Evolutionary conservation across 2,329 filamentous ascomycete genomes (phyloP), one percentile per base, ranked within the genome.

Genomic region (Epichloe baconii): DNA sequence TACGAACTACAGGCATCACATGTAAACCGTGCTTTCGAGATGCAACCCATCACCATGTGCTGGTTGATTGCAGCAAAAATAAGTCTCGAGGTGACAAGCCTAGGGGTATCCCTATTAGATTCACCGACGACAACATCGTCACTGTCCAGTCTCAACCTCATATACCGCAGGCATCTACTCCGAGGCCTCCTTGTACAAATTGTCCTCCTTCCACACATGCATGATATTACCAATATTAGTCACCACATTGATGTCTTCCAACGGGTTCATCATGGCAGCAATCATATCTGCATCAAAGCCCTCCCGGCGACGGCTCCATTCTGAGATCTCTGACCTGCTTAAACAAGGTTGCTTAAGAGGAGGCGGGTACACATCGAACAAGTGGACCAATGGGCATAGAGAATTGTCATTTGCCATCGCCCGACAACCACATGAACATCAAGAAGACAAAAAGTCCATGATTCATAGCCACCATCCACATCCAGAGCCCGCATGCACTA

Each of bases 251-350:
- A 75, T 66, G 50, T 74, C 66, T 1, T 70, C 62, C 2, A 71
- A 61, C 1, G 72, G 72, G 45, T 73, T 71, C 54, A 61, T 58
- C 45, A 63, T 57, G 41, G 75, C 50, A 0, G 69, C 72, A 48
- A 76, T 67, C 4, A 75, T 56, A 53, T 75, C 73, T 0, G 73
- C 73, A 58, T 75, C 72, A 46, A 75, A 26, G 1, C 71, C 72
- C 19, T 56, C 66, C 8, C 8, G 26, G 26, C 26, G 3, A 31
- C 26, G 26, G 8, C 26, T 31, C 3, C 26, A 10, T 31, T 31
- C 8, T 31, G 11, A 36, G 17, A 34, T 19, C 34, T 21, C 8
- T 4, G 45, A 47, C 45, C 35, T 38, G 35, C 45, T 38, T 38
- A 38, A 38, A 38, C 35, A 8, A 36, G 17, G 31, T 12, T 21